phyloP scores from a whole-genome alignment of 371 early-diverging fungal genomes.

The Zancudomyces culisetae region DNA sequence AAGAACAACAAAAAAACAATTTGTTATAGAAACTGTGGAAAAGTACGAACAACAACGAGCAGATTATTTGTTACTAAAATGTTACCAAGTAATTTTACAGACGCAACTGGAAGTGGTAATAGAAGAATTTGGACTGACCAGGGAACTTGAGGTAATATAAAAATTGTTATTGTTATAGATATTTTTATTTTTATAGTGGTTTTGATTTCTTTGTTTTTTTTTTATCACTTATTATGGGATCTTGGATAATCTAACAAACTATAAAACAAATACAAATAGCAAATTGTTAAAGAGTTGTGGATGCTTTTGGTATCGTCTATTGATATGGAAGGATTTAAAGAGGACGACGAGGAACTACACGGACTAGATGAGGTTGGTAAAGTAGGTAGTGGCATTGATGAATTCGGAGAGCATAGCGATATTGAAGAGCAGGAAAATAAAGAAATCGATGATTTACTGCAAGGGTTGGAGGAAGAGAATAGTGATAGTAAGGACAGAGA shows the following conservation, averaged over 20 bases:
- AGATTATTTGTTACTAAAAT: constrained; percentile 3
- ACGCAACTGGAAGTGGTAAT: not conserved
- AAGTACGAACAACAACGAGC: too few species aligned
- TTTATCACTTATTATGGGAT: too few species aligned
- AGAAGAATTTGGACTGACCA: not conserved
- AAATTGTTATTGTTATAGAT: not conserved
- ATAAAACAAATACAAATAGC: too few species aligned
- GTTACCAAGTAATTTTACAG: not conserved
- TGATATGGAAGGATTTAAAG: not conserved
- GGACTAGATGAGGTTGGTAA: too few species aligned
- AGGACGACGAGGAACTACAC: not conserved
- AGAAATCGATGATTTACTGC: not conserved
- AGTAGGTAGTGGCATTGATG: too few species aligned
- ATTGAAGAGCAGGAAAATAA: not conserved
- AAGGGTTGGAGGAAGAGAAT: not conserved
- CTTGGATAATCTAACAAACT: too few species aligned
- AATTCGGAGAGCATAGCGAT: not conserved
- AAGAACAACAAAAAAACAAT: too few species aligned
- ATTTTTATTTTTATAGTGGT: not conserved
- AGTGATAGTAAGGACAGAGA: not conserved
- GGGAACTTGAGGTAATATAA: not conserved
- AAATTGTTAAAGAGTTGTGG: constrained; percentile 2
- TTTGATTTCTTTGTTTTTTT: too few species aligned
- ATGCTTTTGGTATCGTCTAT: not conserved
- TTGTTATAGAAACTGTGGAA: too few species aligned